These are phyloP conservation scores for Pisolithus microcarpus DNA, from an alignment of 768 basidiomycete genomes.

Conservation along the genomic window DNA sequence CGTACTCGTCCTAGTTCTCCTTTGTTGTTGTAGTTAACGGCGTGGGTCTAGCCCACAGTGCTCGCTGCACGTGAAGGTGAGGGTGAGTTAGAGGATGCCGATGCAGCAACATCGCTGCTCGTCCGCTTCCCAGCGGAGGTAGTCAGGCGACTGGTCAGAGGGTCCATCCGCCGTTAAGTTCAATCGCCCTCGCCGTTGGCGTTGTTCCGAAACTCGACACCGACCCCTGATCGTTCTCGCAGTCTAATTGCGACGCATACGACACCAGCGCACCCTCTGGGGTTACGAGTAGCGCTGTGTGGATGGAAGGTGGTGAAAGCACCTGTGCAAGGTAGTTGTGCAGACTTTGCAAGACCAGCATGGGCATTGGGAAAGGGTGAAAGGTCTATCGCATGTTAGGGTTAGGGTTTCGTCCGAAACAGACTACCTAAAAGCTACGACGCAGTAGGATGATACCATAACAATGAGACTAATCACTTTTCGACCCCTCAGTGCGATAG, in stretches of 20 bases:
- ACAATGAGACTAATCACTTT: not conserved
- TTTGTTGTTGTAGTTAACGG: not conserved
- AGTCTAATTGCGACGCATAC: constrained; percentile 44
- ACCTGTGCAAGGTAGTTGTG: constrained; percentile 60
- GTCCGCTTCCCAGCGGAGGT: not conserved
- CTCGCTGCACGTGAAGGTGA: not conserved
- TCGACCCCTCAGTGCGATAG: too few relatives aligned
- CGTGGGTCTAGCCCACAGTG: not conserved
- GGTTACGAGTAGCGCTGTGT: constrained; percentile 66
- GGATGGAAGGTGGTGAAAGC: constrained; percentile 51
- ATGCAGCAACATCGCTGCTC: not conserved
- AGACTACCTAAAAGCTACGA: not conserved
- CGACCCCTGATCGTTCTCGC: constrained; percentile 1
- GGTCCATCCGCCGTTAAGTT: not conserved
- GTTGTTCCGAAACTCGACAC: not conserved
- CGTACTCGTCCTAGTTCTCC: constrained; percentile 17
- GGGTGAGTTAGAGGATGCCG: not conserved
- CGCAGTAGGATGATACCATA: not conserved
- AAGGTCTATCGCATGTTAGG: too few relatives aligned
- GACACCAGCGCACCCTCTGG: constrained; percentile 71
- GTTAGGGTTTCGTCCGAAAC: too few relatives aligned
- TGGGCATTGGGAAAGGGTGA: constrained; percentile 17
- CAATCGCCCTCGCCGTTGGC: not conserved
- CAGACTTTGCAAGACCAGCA: constrained; percentile 66
- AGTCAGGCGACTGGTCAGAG: not conserved